Evolutionary conservation across 306 rosid species (phyloP).

Genomic region (Oxytropis ochrocephala): DNA sequence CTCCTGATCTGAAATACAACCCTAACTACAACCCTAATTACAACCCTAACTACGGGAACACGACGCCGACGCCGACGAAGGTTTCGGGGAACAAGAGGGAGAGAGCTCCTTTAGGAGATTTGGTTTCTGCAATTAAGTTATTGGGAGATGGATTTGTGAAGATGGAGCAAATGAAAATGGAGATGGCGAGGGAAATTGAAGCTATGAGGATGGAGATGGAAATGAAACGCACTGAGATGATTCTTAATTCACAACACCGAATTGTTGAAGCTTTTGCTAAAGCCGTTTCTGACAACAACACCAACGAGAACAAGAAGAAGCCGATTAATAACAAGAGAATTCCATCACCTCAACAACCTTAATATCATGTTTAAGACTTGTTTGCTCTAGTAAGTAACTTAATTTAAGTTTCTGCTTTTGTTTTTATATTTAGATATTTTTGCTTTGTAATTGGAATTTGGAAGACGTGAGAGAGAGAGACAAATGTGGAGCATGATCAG

Average conservation of each 20-base stretch:
- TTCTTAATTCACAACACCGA: constrained; percentile 82
- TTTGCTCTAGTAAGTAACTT: not conserved
- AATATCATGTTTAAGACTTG: not conserved
- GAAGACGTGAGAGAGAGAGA: not conserved
- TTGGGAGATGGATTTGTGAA: constrained; percentile 93
- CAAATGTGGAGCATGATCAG: not conserved
- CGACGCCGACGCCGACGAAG: not conserved
- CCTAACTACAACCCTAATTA: constrained; percentile 29
- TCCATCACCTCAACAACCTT: constrained; percentile 52
- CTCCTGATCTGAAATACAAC: constrained; percentile 40
- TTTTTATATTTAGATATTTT: not conserved
- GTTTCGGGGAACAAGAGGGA: constrained; percentile 45
- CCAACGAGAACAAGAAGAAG: constrained; percentile 52
- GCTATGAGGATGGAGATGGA: constrained; percentile 94
- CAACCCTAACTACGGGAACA: not conserved
- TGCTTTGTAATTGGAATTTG: constrained; percentile 2
- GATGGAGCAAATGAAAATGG: constrained; percentile 95
- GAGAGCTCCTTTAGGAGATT: constrained; percentile 61
- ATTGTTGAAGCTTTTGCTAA: constrained; percentile 86
- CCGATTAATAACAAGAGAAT: constrained; percentile 33
- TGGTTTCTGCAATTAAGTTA: constrained; percentile 73
- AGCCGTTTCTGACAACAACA: constrained; percentile 64
- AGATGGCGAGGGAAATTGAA: constrained; percentile 91
- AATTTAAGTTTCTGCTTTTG: not conserved
- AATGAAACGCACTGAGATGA: constrained; percentile 91